phyloP scores from a whole-genome alignment of 495 filamentous ascomycete species.

The Tuber calosporum region DNA sequence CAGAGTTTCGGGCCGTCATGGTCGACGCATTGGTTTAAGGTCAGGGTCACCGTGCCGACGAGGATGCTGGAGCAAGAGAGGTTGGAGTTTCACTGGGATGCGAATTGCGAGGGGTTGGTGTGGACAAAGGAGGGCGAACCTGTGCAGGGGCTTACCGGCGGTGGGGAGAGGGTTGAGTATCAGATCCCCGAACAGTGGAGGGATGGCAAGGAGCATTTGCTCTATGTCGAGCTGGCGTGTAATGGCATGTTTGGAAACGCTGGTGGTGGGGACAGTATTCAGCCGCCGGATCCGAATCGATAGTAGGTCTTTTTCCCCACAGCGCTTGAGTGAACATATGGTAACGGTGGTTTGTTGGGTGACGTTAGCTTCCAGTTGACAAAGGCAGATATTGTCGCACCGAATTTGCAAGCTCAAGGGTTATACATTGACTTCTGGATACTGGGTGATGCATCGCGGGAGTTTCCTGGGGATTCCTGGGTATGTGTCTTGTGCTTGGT shows the following conservation, averaged over 20 bases:
- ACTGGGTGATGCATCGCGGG: slow-evolving; percentile 75
- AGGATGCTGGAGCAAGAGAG: slow-evolving; percentile 64
- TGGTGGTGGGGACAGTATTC: slow-evolving; percentile 69
- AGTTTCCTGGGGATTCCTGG: slow-evolving; percentile 73
- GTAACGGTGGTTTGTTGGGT: slow-evolving; percentile 1
- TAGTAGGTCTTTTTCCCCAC: slow-evolving; percentile 44
- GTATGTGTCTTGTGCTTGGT: slow-evolving; percentile 23
- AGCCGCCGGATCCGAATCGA: slow-evolving; percentile 76
- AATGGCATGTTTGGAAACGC: slow-evolving; percentile 98
- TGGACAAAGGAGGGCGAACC: slow-evolving; percentile 84
- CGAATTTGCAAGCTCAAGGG: slow-evolving; percentile 75
- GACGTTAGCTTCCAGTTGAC: slow-evolving; percentile 54
- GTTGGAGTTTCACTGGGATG: slow-evolving; percentile 92
- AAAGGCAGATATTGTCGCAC: slow-evolving; percentile 78
- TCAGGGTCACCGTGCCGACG: slow-evolving; percentile 67
- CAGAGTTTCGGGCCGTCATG: slow-evolving; percentile 84
- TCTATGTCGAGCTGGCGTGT: slow-evolving; percentile 98
- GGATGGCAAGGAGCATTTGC: slow-evolving; percentile 76
- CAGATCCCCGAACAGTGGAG: slow-evolving; percentile 68
- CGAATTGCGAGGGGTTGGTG: slow-evolving; percentile 81
- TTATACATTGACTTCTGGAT: slow-evolving; percentile 93
- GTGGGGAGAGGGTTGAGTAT: slow-evolving; percentile 83
- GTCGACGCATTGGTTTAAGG: slow-evolving; percentile 97
- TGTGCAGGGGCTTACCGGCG: slow-evolving; percentile 87
- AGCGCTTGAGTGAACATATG: not conserved